Base-by-base conservation (phyloP, 2,329 filamentous ascomycete species). In the Venturia oleaginea region DNA sequence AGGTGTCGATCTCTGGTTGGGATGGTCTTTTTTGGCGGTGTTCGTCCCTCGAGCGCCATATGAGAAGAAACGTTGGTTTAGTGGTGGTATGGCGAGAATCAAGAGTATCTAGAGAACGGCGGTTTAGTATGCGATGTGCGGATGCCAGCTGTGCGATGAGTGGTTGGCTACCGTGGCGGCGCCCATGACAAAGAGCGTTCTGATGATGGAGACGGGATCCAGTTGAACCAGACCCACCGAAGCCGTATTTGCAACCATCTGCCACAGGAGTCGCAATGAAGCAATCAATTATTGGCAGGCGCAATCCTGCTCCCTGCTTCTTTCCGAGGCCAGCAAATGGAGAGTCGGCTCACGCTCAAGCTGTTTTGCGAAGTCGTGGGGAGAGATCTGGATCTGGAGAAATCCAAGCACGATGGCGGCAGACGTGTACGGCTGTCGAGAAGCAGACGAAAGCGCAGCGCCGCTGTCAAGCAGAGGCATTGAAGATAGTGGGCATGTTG, bases 41-140 rank as follows among this genome's bases (percentile, higher is more conserved):
- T 42, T 48, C 59, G 19, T 59, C 37, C 34, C 30, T 70, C 84
- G 81, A 63, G 84, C 79, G 63, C 85, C 85, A 72, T 88, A 88
- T 59, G 79, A 75, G 61, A 87, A 76, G 72, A 87, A 86, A 62
- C 84, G 83, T 65, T 70, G 69, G 68, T 78, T 78, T 60, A 87
- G 74, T 54, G 78, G 72, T 65, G 82, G 80, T 51, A 83, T 73
- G 67, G 77, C 73, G 71, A 79, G 80, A 66, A 84, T 75, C 60
- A 80, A 71, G 63, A 86, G 71, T 40, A 84, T 76, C 79, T 81
- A 22, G 60, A 64, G 34, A 61, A 66, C 61, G 34, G 66, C 66
- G 67, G 67, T 68, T 61, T 63, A 57, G 51, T 34, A 34, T 57
- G 51, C 51, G 13, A 61, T 61, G 17, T 42, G 37, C 15, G 22